Evolutionary conservation across 129 eudicot species (phyloP).

Genomic region (Tagetes patula): DNA sequence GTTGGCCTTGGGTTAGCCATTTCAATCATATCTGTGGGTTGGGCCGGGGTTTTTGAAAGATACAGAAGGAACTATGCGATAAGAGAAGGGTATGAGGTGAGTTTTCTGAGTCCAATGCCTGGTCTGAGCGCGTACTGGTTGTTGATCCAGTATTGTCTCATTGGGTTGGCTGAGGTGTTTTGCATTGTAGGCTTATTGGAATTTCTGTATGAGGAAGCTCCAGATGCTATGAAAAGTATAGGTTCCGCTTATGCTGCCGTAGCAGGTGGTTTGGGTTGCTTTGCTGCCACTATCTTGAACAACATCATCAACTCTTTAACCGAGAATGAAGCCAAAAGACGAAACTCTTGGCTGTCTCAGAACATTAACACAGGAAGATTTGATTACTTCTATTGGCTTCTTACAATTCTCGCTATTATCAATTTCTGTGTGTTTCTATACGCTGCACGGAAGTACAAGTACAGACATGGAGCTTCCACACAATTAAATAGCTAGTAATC

Average conservation of each 20-base stretch:
- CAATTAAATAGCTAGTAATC: slow-evolving; percentile 2
- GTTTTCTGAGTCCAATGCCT: slow-evolving; percentile 77
- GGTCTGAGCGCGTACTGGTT: slow-evolving; percentile 86
- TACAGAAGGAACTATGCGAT: slow-evolving; percentile 79
- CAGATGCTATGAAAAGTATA: slow-evolving; percentile 96
- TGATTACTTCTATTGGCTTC: slow-evolving; percentile 89
- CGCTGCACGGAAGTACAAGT: slow-evolving; percentile 63
- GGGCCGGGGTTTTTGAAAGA: slow-evolving; percentile 92
- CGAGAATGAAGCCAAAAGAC: slow-evolving; percentile 37
- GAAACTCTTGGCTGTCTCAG: slow-evolving; percentile 81
- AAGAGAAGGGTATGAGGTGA: slow-evolving; percentile 63
- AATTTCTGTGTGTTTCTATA: slow-evolving; percentile 65
- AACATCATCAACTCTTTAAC: slow-evolving; percentile 70
- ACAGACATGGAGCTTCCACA: slow-evolving; percentile 41
- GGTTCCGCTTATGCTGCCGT: slow-evolving; percentile 96
- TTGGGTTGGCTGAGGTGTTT: slow-evolving; percentile 87
- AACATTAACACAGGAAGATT: slow-evolving; percentile 79
- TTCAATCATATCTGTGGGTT: slow-evolving; percentile 71
- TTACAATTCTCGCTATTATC: slow-evolving; percentile 59
- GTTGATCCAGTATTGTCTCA: slow-evolving; percentile 84
- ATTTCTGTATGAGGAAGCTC: slow-evolving; percentile 87
- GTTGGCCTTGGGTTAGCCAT: slow-evolving; percentile 91
- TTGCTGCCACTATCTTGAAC: slow-evolving; percentile 69
- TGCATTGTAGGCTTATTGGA: slow-evolving; percentile 89
- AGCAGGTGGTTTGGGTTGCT: slow-evolving; percentile 93